Conservation (phyloP, 257 asterid genomes). For the Catharanthus roseus region DNA sequence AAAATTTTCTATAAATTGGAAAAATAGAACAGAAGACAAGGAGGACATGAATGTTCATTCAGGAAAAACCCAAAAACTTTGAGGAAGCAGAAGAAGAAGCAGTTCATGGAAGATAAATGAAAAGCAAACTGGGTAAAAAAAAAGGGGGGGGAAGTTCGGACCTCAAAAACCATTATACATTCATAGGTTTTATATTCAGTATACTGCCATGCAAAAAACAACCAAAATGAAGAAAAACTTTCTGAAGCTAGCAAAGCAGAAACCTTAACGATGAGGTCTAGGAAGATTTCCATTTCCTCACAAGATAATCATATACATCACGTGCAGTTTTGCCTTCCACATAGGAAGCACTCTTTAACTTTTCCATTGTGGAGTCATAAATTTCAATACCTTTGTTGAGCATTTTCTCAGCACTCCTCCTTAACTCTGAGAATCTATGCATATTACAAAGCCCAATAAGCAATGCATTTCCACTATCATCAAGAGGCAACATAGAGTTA, state of each 20-base stretch:
- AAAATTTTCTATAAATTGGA: too few species aligned
- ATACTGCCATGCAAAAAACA: neutral
- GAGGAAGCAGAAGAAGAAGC: neutral
- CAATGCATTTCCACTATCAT: constrained; percentile 58
- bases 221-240: neutral
- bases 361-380: constrained; percentile 56
- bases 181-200: neutral
- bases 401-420: constrained; percentile 59
- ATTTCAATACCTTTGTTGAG: constrained; percentile 49
- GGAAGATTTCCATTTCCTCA: constrained; percentile 55
- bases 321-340: constrained; percentile 45
- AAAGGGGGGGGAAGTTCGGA: neutral
- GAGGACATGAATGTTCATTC: neutral
- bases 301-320: constrained; percentile 49
- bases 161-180: neutral
- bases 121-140: neutral
- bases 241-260: neutral
- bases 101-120: neutral
- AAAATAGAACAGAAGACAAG: neutral
- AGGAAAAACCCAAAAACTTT: neutral
- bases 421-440: constrained; percentile 52
- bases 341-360: constrained; percentile 41
- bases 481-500: constrained; percentile 45
- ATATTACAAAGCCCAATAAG: constrained; percentile 61
- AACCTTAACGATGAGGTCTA: constrained; percentile 20